A percentile compares a stretch with the other conserved stretches of the same genome.
Evolutionary conservation across 805 yeast genomes (phyloP).

Genomic region (Grigorovia transvaalensis): DNA sequence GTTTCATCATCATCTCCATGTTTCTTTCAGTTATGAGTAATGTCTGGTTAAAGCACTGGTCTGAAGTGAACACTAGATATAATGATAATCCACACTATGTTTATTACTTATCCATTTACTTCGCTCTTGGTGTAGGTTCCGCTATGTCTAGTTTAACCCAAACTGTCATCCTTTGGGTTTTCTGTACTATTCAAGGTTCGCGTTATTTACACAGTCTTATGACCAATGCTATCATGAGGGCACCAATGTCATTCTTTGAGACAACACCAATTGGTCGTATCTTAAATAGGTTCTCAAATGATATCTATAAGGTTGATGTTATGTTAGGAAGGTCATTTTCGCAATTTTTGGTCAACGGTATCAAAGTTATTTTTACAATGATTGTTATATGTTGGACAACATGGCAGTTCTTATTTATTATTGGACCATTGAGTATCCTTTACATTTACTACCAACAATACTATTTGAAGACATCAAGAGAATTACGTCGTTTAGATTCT

Average conservation of each 20-base stretch:
- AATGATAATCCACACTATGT: constrained; percentile 67
- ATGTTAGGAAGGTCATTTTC: constrained; percentile 58
- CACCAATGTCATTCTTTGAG: constrained; percentile 94
- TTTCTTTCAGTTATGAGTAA: constrained; percentile 55
- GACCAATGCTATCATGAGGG: constrained; percentile 65
- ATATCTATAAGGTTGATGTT: constrained; percentile 83
- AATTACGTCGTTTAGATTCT: constrained; percentile 72
- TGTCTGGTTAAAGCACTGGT: constrained; percentile 96
- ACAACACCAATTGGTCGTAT: constrained; percentile 93
- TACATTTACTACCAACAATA: constrained; percentile 68
- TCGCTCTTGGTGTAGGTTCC: constrained; percentile 59
- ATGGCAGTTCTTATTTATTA: constrained; percentile 69
- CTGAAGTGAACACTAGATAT: constrained; percentile 66
- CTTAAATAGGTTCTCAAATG: constrained; percentile 83
- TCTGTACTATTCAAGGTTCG: constrained; percentile 78
- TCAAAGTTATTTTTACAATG: constrained; percentile 64
- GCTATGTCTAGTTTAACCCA: constrained; percentile 54
- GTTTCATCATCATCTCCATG: constrained; percentile 48
- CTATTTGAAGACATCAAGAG: constrained; percentile 69
- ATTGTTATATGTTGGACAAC: constrained; percentile 76
- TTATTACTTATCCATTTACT: constrained; percentile 65
- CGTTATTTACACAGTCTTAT: constrained; percentile 60
- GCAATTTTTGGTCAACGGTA: constrained; percentile 51
- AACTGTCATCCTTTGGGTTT: constrained; percentile 62
- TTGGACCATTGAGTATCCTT: constrained; percentile 56